A percentile compares a stretch with the other conserved stretches of the same genome.
These are phyloP conservation scores for Wallacemonas collosoma DNA, from an alignment of 208 protist genomes.

Conservation along the genomic window DNA sequence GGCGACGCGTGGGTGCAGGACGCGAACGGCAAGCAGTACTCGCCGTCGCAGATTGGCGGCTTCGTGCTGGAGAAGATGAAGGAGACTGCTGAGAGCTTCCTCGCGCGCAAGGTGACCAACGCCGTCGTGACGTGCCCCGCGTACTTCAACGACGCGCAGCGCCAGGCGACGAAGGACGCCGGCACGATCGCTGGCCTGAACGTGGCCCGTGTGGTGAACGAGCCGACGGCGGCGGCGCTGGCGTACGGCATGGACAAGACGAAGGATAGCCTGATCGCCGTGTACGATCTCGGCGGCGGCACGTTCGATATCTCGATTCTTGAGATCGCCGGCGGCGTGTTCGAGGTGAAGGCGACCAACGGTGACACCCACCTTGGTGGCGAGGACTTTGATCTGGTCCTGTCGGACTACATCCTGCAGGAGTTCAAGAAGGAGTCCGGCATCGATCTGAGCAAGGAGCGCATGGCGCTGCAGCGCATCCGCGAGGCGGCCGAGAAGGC, in stretches of 20 bases:
- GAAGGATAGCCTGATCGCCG: conserved; percentile 46
- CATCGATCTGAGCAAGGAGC: conserved; percentile 93
- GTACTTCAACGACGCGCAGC: conserved; percentile 98
- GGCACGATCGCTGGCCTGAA: conserved; percentile 94
- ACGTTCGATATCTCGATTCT: conserved; percentile 98
- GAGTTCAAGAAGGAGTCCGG: conserved; percentile 93
- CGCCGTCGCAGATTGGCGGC: conserved; percentile 81
- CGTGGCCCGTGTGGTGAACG: conserved; percentile 98
- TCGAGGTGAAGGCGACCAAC: conserved; percentile 97
- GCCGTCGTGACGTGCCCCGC: conserved; percentile 96
- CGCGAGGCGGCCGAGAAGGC: conserved; percentile 96
- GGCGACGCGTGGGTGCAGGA: conserved; percentile 95
- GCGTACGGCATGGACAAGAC: conserved; percentile 25
- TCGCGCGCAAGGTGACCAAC: conserved; percentile 46
- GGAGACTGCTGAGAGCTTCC: conserved; percentile 46
- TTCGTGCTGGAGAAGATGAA: conserved; percentile 90
- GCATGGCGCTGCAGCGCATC: conserved; percentile 94
- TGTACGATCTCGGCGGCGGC: conserved; percentile 90
- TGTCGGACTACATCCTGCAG: conserved; percentile 83
- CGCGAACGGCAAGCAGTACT: conserved; percentile 78
- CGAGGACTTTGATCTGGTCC: conserved; percentile 96
- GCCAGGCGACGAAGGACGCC: conserved; percentile 98
- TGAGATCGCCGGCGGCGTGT: conserved; percentile 93
- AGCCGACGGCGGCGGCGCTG: conserved; percentile 97
- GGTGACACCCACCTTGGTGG: conserved; percentile 98